These are phyloP conservation scores for Boletus chippewaensis DNA, from an alignment of 1,284 basidiomycete genomes.

Conservation along the genomic window DNA sequence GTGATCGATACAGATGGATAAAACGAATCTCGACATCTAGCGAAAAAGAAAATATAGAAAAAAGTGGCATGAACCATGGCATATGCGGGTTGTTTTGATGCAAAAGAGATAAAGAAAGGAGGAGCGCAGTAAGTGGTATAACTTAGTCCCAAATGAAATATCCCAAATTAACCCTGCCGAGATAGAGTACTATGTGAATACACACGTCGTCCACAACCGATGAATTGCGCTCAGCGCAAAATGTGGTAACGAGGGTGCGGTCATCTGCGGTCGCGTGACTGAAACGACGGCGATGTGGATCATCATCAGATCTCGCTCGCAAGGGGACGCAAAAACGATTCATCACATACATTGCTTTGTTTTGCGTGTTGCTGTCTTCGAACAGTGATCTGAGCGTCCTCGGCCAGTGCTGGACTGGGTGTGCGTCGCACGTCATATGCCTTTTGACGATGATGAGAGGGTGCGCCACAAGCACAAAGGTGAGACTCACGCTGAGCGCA, in stretches of 20 bases:
- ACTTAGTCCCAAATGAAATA: slow-evolving; percentile 23
- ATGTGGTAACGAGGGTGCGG: slow-evolving; percentile 11
- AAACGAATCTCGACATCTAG: slow-evolving; percentile 8
- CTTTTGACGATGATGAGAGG: slow-evolving; percentile 16
- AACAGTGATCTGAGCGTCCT: slow-evolving; percentile 30
- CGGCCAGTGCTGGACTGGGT: slow-evolving; percentile 27
- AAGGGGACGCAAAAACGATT: not conserved
- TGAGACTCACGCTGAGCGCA: slow-evolving; percentile 22
- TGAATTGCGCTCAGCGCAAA: slow-evolving; percentile 23
- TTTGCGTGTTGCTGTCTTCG: slow-evolving; percentile 27
- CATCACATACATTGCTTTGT: slow-evolving; percentile 16
- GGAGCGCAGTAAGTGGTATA: slow-evolving; percentile 21
- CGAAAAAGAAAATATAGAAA: slow-evolving; percentile 13
- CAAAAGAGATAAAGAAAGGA: slow-evolving; percentile 4
- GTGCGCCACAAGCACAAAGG: slow-evolving; percentile 2
- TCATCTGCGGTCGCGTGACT: slow-evolving; percentile 32
- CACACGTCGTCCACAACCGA: slow-evolving; percentile 12
- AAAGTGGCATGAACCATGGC: slow-evolving; percentile 17
- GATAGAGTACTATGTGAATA: slow-evolving; percentile 18
- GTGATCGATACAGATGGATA: slow-evolving; percentile 17
- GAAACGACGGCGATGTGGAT: slow-evolving; percentile 5
- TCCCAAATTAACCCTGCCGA: slow-evolving; percentile 23
- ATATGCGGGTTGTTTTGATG: slow-evolving; percentile 9
- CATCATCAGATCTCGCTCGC: slow-evolving; percentile 10
- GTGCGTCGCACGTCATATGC: slow-evolving; percentile 29